Evolutionary conservation across 148 eudicot genomes (phyloP).

Genomic region (Pharnaceum exiguum): DNA sequence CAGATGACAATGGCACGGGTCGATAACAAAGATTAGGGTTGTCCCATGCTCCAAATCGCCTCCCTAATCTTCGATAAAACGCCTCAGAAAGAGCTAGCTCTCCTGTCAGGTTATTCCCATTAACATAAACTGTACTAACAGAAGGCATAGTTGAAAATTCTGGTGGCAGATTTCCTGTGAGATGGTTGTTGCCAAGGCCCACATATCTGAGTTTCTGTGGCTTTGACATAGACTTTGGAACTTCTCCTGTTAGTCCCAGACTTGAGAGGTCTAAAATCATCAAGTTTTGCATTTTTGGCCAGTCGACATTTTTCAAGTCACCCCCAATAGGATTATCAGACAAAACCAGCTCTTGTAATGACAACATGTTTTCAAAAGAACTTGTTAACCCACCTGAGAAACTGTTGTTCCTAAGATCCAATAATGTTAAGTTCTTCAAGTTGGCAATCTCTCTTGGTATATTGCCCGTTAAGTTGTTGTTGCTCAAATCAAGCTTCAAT

Average conservation of each 20-base stretch:
- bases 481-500: slow-evolving; percentile 80
- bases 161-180: slow-evolving; percentile 54
- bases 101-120: slow-evolving; percentile 78
- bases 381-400: slow-evolving; percentile 54
- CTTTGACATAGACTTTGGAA: slow-evolving; percentile 56
- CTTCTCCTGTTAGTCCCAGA: slow-evolving; percentile 47
- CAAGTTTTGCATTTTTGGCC: slow-evolving; percentile 50
- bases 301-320: slow-evolving; percentile 39
- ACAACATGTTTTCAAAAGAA: slow-evolving; percentile 51
- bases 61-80: slow-evolving; percentile 73
- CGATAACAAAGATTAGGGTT: slow-evolving; percentile 70
- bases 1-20: slow-evolving; percentile 18
- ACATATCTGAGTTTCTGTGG: slow-evolving; percentile 56
- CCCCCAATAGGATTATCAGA: slow-evolving; percentile 75
- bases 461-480: slow-evolving; percentile 51
- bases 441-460: slow-evolving; percentile 48
- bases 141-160: slow-evolving; percentile 46
- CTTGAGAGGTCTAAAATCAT: slow-evolving; percentile 57
- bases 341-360: slow-evolving; percentile 64
- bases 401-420: slow-evolving; percentile 68
- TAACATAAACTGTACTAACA: slow-evolving; percentile 57
- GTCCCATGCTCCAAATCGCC: slow-evolving; percentile 75
- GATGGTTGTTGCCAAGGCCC: slow-evolving; percentile 63
- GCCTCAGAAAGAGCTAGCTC: slow-evolving; percentile 42
- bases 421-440: slow-evolving; percentile 54